These are phyloP conservation scores for Peronospora belbahrii DNA, from an alignment of 352 stramenopile species.

Conservation along the genomic window DNA sequence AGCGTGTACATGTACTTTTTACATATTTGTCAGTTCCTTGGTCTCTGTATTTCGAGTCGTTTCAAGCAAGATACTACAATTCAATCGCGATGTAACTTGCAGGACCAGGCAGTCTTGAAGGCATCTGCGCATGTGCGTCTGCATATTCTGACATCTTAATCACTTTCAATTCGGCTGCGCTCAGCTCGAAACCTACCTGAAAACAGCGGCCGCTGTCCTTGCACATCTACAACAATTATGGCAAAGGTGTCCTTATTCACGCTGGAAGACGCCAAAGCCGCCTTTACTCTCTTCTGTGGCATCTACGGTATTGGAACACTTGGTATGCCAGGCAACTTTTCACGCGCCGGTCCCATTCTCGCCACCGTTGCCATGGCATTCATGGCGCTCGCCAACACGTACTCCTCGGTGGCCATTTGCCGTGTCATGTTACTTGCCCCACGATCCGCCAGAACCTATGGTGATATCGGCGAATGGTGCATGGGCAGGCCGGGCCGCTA, in stretches of 20 bases:
- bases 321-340: slow-evolving; percentile 45
- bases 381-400: slow-evolving; percentile 48
- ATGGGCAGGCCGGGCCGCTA: slow-evolving; percentile 32
- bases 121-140: too few species aligned
- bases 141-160: too few species aligned
- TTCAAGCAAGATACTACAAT: too few species aligned
- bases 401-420: slow-evolving; percentile 34
- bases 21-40: too few species aligned
- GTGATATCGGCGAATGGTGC: slow-evolving; percentile 41
- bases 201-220: too few species aligned
- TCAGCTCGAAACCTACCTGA: too few species aligned
- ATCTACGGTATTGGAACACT: slow-evolving; percentile 50
- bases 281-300: slow-evolving; percentile 22
- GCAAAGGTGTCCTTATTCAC: background rate
- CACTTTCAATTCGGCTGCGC: too few species aligned
- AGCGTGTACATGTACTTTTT: too few species aligned
- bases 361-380: slow-evolving; percentile 36
- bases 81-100: too few species aligned
- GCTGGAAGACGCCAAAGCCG: background rate
- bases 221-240: too few species aligned
- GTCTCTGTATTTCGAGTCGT: too few species aligned
- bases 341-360: slow-evolving; percentile 28
- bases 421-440: slow-evolving; percentile 46
- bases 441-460: slow-evolving; percentile 34
- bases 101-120: too few species aligned